Evolutionary conservation across 106 monocot species (phyloP), one percentile per base, ranked within the genome.

Genomic region (Amphibolis antarctica): DNA sequence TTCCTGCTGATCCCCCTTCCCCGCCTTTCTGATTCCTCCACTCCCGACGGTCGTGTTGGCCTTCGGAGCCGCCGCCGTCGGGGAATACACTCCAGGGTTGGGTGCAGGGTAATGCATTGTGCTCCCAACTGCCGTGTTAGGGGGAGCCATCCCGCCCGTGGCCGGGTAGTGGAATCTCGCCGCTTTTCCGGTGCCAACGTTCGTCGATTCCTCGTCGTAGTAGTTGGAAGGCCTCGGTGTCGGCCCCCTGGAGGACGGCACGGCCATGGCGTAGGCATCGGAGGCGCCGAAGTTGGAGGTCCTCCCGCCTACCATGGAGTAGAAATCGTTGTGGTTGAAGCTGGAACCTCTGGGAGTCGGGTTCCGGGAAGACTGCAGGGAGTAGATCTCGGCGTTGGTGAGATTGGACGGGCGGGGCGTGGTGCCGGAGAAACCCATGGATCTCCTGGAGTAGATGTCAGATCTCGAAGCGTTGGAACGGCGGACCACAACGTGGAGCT

Each of bases 141-240:
- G 2, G 2, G 36, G 2, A 7, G 36, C 7, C 36, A 7, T 36
- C 36, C 36, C 36, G 21, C 42, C 48, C 30, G 68, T 1, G 12
- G 48, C 12, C 19, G 28, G 60, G 59, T 66, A 71, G 53, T 71
- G 68, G 53, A 62, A 68, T 47, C 71, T 62, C 1, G 67, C 9
- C 1, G 67, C 9, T 53, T 59, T 74, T 46, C 48, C 53, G 20
- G 57, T 49, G 0, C 45, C 27, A 45, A 26, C 43, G 3, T 44
- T 53, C 60, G 43, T 36, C 50, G 63, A 27, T 3, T 55, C 52
- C 43, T 86, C 82, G 56, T 93, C 92, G 55, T 88, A 36, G 36
- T 36, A 36, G 36, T 36, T 36, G 7, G 36, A 36, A 4, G 36
- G 7, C 36, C 36, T 36, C 36, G 36, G 36, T 36, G 36, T 36